A percentile compares a stretch with the other conserved stretches of the same genome.
These are phyloP conservation scores for Sphaerulina vaccinii DNA, from an alignment of 2,329 filamentous ascomycete genomes.

Conservation along the genomic window DNA sequence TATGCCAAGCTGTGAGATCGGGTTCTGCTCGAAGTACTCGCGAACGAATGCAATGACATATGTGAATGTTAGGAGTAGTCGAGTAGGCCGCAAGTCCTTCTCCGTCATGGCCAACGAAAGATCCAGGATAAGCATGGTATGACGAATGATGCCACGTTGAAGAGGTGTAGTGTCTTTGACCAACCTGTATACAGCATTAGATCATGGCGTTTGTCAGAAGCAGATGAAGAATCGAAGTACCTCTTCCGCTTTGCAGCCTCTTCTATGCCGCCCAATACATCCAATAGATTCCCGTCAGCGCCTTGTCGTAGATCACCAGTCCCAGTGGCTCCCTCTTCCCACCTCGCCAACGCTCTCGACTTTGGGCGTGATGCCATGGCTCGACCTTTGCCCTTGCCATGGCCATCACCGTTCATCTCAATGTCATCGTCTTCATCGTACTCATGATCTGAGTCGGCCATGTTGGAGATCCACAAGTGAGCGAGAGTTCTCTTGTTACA, in stretches of 20 bases:
- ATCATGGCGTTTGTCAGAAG: background rate
- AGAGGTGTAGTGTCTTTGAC: conserved; percentile 92
- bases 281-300: conserved; percentile 37
- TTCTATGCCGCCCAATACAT: conserved; percentile 38
- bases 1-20: conserved; percentile 91
- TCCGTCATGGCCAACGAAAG: conserved; percentile 92
- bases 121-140: conserved; percentile 86
- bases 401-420: conserved; percentile 17
- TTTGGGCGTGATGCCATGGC: conserved; percentile 31
- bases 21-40: conserved; percentile 98
- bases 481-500: background rate
- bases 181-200: conserved; percentile 53
- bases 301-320: conserved; percentile 38
- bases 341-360: conserved; percentile 33
- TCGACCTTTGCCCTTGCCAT: conserved; percentile 16
- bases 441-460: conserved; percentile 36
- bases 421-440: conserved; percentile 32
- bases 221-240: conserved; percentile 17
- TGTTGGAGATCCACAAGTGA: conserved; percentile 6
- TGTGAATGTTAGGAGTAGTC: conserved; percentile 76
- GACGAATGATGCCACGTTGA: conserved; percentile 96
- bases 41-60: conserved; percentile 85
- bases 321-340: conserved; percentile 36
- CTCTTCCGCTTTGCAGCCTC: conserved; percentile 39
- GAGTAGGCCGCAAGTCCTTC: conserved; percentile 87